A percentile compares a stretch with the other conserved stretches of the same genome.
These are phyloP conservation scores for Colletotrichum gloeosporioides DNA, from an alignment of 2,329 filamentous ascomycete species.

Conservation along the genomic window DNA sequence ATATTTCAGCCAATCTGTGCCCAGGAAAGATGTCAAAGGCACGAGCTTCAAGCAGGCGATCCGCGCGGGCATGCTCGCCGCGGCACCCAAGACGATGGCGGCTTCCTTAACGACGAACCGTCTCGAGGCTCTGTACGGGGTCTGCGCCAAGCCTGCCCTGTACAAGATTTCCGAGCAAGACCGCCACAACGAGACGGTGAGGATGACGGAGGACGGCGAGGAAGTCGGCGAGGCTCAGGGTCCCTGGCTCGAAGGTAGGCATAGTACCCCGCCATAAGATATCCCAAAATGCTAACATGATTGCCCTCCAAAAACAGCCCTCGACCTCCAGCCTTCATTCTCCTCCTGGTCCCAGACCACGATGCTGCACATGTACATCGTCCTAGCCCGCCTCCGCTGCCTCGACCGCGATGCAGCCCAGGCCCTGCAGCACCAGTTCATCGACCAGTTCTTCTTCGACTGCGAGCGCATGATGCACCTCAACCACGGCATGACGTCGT, in stretches of 20 bases:
- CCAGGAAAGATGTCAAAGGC: constrained; percentile 22
- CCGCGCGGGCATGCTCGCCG: constrained; percentile 10
- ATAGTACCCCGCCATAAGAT: constrained; percentile 4
- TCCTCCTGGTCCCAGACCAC: constrained; percentile 96
- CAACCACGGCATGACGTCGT: constrained; percentile 72
- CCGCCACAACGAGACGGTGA: constrained; percentile 69
- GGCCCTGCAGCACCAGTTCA: constrained; percentile 86
- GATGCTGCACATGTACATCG: constrained; percentile 93
- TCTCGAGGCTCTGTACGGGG: constrained; percentile 74
- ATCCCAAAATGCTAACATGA: neutral
- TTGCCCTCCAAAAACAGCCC: constrained; percentile 55
- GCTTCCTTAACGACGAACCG: constrained; percentile 13
- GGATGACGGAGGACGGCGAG: constrained; percentile 77
- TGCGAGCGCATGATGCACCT: constrained; percentile 85
- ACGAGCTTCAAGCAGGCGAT: constrained; percentile 13
- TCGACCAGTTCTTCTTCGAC: constrained; percentile 94
- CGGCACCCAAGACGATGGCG: constrained; percentile 19
- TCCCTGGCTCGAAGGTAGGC: constrained; percentile 82
- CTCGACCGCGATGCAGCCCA: constrained; percentile 73
- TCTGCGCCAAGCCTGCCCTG: constrained; percentile 74
- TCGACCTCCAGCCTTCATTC: constrained; percentile 85
- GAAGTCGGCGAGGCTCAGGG: constrained; percentile 78
- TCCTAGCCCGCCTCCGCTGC: constrained; percentile 82
- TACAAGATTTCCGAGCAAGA: constrained; percentile 76
- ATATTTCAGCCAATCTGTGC: constrained; percentile 40